phyloP scores from a whole-genome alignment of 441 rosid species.

The Populus trichocarpa region DNA sequence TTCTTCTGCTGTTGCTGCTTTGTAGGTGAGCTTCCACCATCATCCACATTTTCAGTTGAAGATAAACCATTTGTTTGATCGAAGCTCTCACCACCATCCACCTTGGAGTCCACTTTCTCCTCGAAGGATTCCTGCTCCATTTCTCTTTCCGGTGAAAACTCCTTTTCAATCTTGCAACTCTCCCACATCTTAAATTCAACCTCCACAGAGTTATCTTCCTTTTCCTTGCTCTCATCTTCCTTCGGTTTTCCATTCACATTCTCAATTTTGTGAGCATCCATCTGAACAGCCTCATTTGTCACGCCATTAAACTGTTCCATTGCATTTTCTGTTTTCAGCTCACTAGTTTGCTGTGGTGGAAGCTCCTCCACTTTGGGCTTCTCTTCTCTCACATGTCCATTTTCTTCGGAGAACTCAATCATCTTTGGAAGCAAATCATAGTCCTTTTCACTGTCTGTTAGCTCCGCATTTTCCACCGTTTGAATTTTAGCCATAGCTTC shows the following conservation, averaged over 20 bases:
- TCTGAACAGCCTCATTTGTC: conserved; percentile 28
- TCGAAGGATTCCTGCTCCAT: conserved; percentile 54
- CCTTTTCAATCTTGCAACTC: conserved; percentile 95
- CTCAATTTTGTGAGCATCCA: conserved; percentile 26
- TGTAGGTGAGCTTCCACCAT: conserved; percentile 45
- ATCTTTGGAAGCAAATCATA: conserved; percentile 91
- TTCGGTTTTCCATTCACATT: conserved; percentile 47
- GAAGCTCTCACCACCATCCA: conserved; percentile 45
- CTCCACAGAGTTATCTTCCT: conserved; percentile 70
- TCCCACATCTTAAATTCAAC: conserved; percentile 90
- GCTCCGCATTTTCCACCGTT: conserved; percentile 64
- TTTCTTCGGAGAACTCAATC: conserved; percentile 88
- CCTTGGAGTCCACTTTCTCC: conserved; percentile 66
- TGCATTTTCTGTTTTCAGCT: conserved; percentile 36
- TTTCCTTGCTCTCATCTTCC: conserved; percentile 42
- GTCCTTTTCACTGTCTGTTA: conserved; percentile 83
- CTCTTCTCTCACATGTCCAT: conserved; percentile 74
- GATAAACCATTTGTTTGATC: conserved; percentile 60
- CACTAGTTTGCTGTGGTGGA: conserved; percentile 33
- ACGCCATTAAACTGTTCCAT: conserved; percentile 34
- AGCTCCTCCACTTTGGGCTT: conserved; percentile 37
- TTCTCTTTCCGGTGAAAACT: conserved; percentile 70
- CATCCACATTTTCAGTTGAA: conserved; percentile 47
- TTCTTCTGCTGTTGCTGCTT: conserved; percentile 71
- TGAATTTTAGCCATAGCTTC: conserved; percentile 61